Evolutionary conservation across 495 filamentous ascomycete species (phyloP).

Genomic region (Lasiosphaeriaceae sp.): DNA sequence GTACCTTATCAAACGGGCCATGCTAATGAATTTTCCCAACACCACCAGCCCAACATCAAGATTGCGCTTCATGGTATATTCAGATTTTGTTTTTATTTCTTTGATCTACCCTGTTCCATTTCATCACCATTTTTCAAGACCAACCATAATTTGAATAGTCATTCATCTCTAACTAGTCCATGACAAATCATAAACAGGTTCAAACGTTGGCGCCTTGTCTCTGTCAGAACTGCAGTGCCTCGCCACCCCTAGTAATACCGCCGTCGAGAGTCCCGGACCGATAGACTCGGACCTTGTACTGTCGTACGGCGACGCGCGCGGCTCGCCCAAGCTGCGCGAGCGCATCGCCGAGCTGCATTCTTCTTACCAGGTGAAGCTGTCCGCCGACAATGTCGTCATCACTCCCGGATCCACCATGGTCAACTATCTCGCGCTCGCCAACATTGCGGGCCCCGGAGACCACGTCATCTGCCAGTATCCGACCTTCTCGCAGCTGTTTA

Average conservation of each 20-base stretch:
- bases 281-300: slow-evolving; percentile 8
- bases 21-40: background rate
- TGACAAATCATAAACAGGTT: background rate
- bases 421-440: slow-evolving; percentile 70
- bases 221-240: slow-evolving; percentile 10
- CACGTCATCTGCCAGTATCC: slow-evolving; percentile 83
- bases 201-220: slow-evolving; percentile 6
- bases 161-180: background rate
- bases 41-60: background rate
- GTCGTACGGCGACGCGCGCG: slow-evolving; percentile 11
- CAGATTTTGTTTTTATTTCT: background rate
- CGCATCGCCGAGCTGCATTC: slow-evolving; percentile 16
- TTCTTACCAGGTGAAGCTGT: background rate
- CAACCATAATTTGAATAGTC: no score
- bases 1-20: no score
- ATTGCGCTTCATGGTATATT: background rate
- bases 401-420: slow-evolving; percentile 75
- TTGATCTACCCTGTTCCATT: no score
- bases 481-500: slow-evolving; percentile 81
- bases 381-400: slow-evolving; percentile 61
- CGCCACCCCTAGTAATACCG: background rate
- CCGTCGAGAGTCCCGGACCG: background rate
- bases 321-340: slow-evolving; percentile 11
- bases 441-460: slow-evolving; percentile 66
- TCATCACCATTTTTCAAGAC: no score